Conservation (phyloP, 108 stramenopile genomes). For the Cyclotella atomus region DNA sequence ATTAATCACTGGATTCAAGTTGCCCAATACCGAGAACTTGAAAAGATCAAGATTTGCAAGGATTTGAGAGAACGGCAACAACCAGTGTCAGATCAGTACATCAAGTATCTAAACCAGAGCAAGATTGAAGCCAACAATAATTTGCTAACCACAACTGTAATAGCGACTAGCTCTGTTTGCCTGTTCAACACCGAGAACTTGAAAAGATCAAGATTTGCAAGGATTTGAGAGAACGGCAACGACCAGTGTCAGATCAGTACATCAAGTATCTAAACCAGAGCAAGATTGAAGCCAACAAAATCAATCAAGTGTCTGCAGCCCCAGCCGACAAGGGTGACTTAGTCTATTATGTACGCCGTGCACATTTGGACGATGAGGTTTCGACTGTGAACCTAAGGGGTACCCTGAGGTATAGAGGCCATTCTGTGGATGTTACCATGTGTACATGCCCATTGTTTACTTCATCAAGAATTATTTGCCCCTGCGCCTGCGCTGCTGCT, state of each 20-base stretch:
- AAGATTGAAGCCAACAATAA: neutral
- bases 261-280: neutral
- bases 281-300: neutral
- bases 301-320: neutral
- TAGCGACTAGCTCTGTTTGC: no score
- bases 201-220: no score
- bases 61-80: no score
- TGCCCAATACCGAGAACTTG: neutral
- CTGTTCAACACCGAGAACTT: neutral
- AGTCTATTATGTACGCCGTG: neutral
- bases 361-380: neutral
- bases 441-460: neutral
- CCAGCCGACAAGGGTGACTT: neutral
- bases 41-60: no score
- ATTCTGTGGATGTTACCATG: neutral
- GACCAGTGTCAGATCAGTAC: no score
- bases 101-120: neutral
- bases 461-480: neutral
- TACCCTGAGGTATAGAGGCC: neutral
- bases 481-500: neutral
- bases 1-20: neutral
- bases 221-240: no score
- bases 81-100: no score
- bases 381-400: constrained; percentile 1
- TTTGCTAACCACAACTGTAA: neutral